Conservation (phyloP, 2,329 filamentous ascomycete species). For the Cryphonectria radicalis region DNA sequence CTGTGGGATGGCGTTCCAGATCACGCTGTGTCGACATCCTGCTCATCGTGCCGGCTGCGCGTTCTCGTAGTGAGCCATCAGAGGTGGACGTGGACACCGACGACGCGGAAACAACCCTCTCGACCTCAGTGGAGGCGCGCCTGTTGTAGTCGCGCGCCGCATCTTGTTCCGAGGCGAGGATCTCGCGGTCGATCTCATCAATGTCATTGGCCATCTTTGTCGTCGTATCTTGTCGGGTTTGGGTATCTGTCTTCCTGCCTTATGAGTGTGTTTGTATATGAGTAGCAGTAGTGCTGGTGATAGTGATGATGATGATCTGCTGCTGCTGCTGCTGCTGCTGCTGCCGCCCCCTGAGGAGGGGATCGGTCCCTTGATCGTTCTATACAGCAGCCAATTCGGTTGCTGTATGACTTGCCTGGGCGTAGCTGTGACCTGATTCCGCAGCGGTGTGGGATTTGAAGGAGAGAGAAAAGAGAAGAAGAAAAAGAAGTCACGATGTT, state of each 20-base stretch:
- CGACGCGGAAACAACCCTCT: constrained; percentile 60
- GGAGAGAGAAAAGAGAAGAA: neutral
- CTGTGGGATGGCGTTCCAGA: constrained; percentile 71
- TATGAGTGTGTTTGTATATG: neutral
- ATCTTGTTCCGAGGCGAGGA: constrained; percentile 58
- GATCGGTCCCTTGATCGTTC: neutral
- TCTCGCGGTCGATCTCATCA: constrained; percentile 58
- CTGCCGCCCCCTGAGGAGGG: neutral
- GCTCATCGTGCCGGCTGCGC: constrained; percentile 52
- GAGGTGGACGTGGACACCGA: constrained; percentile 56
- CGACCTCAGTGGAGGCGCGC: constrained; percentile 56
- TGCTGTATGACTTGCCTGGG: neutral
- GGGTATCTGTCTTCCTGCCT: neutral
- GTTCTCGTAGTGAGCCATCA: constrained; percentile 41
- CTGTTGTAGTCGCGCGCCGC: constrained; percentile 50
- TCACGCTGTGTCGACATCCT: constrained; percentile 68
- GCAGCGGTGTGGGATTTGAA: neutral
- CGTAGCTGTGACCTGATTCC: neutral
- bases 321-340: neutral
- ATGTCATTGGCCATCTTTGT: constrained; percentile 39
- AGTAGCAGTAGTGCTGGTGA: no score
- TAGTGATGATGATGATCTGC: no score
- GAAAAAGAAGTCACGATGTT: neutral
- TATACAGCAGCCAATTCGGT: neutral
- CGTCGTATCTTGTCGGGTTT: constrained; percentile 19